Percentiles rank a stretch among this genome's conserved stretches.
Evolutionary conservation across 129 eudicot genomes (phyloP).

Genomic region (Mikania micrantha): DNA sequence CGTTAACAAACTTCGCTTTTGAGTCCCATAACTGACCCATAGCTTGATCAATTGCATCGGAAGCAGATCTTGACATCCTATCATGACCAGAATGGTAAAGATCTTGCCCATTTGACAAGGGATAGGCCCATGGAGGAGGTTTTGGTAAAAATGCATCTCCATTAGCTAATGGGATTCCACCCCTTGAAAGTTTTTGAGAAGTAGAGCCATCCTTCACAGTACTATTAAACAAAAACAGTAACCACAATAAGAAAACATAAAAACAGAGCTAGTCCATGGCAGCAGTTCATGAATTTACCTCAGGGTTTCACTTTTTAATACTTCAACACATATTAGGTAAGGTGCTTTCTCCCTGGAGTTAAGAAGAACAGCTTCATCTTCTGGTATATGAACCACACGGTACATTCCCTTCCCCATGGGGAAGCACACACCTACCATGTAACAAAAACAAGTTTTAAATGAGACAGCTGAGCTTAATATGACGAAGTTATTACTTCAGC

Average conservation of each 20-base stretch:
- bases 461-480: slow-evolving; percentile 14
- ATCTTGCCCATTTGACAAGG: slow-evolving; percentile 74
- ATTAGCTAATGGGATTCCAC: slow-evolving; percentile 94
- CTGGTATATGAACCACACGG: slow-evolving; percentile 94
- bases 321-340: slow-evolving; percentile 88
- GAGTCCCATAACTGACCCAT: slow-evolving; percentile 94
- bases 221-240: slow-evolving; percentile 28
- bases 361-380: slow-evolving; percentile 93
- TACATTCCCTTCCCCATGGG: slow-evolving; percentile 96
- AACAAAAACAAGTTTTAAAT: neutral
- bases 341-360: slow-evolving; percentile 99
- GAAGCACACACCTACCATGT: slow-evolving; percentile 73
- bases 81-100: slow-evolving; percentile 63
- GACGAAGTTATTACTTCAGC: neutral
- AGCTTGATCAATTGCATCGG: slow-evolving; percentile 96
- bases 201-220: slow-evolving; percentile 57
- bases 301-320: slow-evolving; percentile 67
- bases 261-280: neutral
- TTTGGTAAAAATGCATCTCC: slow-evolving; percentile 92
- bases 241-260: neutral
- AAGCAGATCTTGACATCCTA: slow-evolving; percentile 87
- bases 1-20: slow-evolving; percentile 83
- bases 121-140: slow-evolving; percentile 99
- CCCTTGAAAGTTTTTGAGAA: slow-evolving; percentile 75
- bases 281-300: slow-evolving; percentile 42